Percentiles rank a stretch among this genome's conserved stretches.
Evolutionary conservation across 805 yeast genomes (phyloP).

Genomic region (Ogataea methylovora): DNA sequence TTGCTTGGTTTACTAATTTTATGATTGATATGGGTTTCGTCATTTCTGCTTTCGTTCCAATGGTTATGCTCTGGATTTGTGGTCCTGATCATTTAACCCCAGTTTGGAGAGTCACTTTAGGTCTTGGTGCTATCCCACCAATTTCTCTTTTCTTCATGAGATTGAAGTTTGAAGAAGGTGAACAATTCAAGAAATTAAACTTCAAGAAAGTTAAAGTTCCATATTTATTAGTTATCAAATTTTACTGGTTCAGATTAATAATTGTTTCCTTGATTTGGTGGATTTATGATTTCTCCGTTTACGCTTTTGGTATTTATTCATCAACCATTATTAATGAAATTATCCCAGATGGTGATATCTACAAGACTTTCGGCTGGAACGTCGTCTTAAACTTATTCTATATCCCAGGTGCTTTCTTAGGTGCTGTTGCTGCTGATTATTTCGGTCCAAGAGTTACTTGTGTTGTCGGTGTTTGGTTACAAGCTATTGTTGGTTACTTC

Average conservation of each 20-base stretch:
- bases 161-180: constrained; percentile 46
- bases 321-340: constrained; percentile 38
- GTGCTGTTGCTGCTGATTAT: constrained; percentile 30
- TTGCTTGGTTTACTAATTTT: constrained; percentile 37
- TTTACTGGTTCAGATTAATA: constrained; percentile 37
- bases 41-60: constrained; percentile 35
- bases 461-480: constrained; percentile 16
- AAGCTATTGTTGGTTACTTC: constrained; percentile 37
- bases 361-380: constrained; percentile 37
- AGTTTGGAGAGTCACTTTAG: constrained; percentile 42
- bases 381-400: constrained; percentile 32
- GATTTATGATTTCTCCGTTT: constrained; percentile 55
- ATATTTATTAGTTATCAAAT: constrained; percentile 46
- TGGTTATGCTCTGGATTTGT: constrained; percentile 37
- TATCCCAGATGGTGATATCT: constrained; percentile 26
- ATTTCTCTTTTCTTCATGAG: constrained; percentile 61
- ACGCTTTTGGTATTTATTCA: constrained; percentile 57
- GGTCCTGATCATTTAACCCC: constrained; percentile 24
- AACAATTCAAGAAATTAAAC: constrained; percentile 35
- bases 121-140: constrained; percentile 47
- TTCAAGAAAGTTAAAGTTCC: constrained; percentile 45
- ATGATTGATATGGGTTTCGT: constrained; percentile 43
- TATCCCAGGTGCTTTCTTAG: constrained; percentile 37
- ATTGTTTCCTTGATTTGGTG: constrained; percentile 59
- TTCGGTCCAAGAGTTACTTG: constrained; percentile 36